Percentiles rank a stretch among this genome's conserved stretches.
Conservation (phyloP, 495 filamentous ascomycete species). For the Alectoria sarmentosa region DNA sequence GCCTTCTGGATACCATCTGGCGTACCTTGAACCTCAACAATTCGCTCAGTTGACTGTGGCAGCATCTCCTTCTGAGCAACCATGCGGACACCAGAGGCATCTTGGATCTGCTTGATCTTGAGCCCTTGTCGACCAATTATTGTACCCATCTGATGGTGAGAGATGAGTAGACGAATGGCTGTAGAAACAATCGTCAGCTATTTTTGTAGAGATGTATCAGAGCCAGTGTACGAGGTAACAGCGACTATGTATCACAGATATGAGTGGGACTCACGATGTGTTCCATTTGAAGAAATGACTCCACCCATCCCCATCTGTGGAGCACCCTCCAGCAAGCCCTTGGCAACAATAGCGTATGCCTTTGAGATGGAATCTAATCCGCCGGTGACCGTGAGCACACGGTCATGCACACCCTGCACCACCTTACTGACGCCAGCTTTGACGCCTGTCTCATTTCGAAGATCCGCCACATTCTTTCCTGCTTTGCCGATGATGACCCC, state of each 20-base stretch:
- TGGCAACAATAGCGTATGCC: constrained; percentile 89
- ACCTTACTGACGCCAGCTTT: constrained; percentile 98
- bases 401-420: constrained; percentile 92
- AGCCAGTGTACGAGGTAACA: background rate
- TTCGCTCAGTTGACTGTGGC: constrained; percentile 96
- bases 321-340: constrained; percentile 84
- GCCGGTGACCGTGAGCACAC: constrained; percentile 91
- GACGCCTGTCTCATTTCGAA: constrained; percentile 94
- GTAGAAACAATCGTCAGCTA: constrained; percentile 28
- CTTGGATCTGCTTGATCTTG: constrained; percentile 99
- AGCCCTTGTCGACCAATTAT: constrained; percentile 94
- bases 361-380: constrained; percentile 75
- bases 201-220: background rate
- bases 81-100: constrained; percentile 95
- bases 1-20: constrained; percentile 93
- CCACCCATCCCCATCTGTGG: constrained; percentile 94
- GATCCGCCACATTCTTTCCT: constrained; percentile 94
- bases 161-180: constrained; percentile 97
- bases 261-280: constrained; percentile 69
- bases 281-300: constrained; percentile 72
- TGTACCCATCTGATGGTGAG: constrained; percentile 99
- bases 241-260: background rate
- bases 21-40: constrained; percentile 91
- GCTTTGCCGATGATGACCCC: constrained; percentile 98
- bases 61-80: constrained; percentile 99